Conservation (phyloP, 176 grass and related monocot species). For the Miscanthus lutarioriparius region DNA sequence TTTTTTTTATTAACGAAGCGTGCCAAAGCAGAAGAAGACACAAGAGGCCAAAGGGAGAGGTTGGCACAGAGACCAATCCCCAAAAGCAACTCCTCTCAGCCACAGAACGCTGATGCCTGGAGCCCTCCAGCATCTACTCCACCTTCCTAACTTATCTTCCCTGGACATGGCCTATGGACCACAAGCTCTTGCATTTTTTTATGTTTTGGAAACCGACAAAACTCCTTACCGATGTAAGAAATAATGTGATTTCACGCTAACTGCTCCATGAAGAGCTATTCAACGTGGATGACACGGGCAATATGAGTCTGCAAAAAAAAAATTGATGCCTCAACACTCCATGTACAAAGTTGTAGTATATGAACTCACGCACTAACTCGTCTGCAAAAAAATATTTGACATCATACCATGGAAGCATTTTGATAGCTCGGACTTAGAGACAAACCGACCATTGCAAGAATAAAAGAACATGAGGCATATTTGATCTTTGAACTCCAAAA, state of each 20-base stretch:
- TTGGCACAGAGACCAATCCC: slow-evolving; percentile 37
- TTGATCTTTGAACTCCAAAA: neutral
- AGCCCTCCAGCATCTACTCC: slow-evolving; percentile 13
- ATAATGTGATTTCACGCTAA: neutral
- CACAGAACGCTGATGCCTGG: slow-evolving; percentile 39
- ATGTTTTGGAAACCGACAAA: neutral
- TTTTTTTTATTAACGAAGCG: neutral
- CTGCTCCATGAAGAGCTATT: neutral
- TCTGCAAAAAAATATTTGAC: too few species aligned
- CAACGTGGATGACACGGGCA: neutral
- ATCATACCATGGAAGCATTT: too few species aligned
- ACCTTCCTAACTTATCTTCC: too few species aligned
- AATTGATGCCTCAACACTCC: too few species aligned
- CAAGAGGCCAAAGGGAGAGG: neutral
- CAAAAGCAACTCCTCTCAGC: slow-evolving; percentile 43
- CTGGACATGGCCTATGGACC: slow-evolving; percentile 24
- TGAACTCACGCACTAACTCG: too few species aligned
- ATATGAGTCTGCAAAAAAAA: too few species aligned
- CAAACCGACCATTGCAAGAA: too few species aligned
- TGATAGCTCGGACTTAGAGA: too few species aligned
- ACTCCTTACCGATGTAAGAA: neutral
- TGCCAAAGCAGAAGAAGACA: slow-evolving; percentile 6
- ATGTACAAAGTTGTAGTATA: too few species aligned
- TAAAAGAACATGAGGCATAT: neutral
- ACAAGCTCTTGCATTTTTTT: too few species aligned